Conservation (phyloP, 495 filamentous ascomycete genomes). For the Bryoglossum gracile region DNA sequence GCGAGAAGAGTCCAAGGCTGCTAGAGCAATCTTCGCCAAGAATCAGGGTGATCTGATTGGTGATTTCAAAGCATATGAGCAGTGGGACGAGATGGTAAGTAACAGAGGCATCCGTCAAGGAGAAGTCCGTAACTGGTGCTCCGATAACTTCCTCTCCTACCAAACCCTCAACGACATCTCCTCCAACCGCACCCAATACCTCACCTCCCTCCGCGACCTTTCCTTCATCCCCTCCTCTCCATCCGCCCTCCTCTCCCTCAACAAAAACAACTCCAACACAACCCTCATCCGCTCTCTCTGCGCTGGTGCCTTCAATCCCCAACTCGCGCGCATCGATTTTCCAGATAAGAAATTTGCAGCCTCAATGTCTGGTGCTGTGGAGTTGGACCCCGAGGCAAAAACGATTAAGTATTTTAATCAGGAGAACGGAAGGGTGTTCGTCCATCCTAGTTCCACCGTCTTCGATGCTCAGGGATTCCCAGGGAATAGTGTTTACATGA, state of each 20-base stretch:
- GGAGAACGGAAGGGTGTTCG: conserved; percentile 81
- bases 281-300: conserved; percentile 76
- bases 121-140: conserved; percentile 70
- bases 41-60: conserved; percentile 83
- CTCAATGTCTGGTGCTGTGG: conserved; percentile 77
- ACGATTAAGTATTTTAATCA: conserved; percentile 89
- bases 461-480: conserved; percentile 74
- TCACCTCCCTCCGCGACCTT: conserved; percentile 76
- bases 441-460: conserved; percentile 80
- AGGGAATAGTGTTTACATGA: conserved; percentile 61
- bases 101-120: conserved; percentile 48
- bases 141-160: conserved; percentile 78
- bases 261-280: conserved; percentile 38
- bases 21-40: conserved; percentile 61
- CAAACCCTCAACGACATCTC: conserved; percentile 81
- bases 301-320: conserved; percentile 86
- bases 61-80: conserved; percentile 74
- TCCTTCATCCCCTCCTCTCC: conserved; percentile 56
- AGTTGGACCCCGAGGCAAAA: conserved; percentile 84
- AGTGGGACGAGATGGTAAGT: conserved; percentile 61
- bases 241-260: conserved; percentile 27
- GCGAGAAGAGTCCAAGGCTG: conserved; percentile 74
- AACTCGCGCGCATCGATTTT: conserved; percentile 82
- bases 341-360: conserved; percentile 92
- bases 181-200: conserved; percentile 77